These are phyloP conservation scores for Torulaspora maleeae DNA, from an alignment of 805 yeast species.

Conservation along the genomic window DNA sequence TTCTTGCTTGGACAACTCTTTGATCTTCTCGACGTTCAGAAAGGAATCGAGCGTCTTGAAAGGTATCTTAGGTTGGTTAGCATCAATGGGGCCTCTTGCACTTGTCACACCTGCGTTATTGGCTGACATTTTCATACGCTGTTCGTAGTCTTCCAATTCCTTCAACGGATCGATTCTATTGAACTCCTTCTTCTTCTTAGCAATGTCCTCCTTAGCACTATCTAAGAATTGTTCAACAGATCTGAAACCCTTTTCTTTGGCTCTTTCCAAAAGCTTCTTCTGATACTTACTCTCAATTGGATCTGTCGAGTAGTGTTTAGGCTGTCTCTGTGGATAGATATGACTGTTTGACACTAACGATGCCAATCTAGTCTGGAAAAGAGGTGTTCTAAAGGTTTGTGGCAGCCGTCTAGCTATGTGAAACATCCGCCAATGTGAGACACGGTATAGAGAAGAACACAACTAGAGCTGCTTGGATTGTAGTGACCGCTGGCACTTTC, in stretches of 20 bases:
- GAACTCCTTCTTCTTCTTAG: constrained; percentile 49
- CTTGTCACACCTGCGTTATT: constrained; percentile 14
- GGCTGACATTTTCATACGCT: constrained; percentile 30
- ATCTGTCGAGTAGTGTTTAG: constrained; percentile 20
- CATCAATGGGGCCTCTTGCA: constrained; percentile 31
- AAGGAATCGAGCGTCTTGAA: constrained; percentile 69
- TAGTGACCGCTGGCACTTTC: too few relatives aligned
- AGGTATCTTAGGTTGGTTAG: constrained; percentile 44
- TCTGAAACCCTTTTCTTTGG: constrained; percentile 33
- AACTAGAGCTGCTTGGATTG: neutral
- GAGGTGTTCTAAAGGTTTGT: neutral
- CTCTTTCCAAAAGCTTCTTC: constrained; percentile 37
- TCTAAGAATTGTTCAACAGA: constrained; percentile 56
- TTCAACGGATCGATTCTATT: constrained; percentile 63
- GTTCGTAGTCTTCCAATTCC: constrained; percentile 56
- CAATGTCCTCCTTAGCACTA: constrained; percentile 58
- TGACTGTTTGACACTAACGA: neutral
- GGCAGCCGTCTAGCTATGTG: neutral
- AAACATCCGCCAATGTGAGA: constrained; percentile 1
- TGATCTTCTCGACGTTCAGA: constrained; percentile 63
- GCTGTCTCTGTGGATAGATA: neutral
- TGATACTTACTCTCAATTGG: constrained; percentile 32
- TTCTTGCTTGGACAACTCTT: constrained; percentile 52
- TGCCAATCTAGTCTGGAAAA: constrained; percentile 5
- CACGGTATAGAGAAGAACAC: neutral